Base-by-base conservation (phyloP, 495 filamentous ascomycete genomes). In the Xylaria telfairii region DNA sequence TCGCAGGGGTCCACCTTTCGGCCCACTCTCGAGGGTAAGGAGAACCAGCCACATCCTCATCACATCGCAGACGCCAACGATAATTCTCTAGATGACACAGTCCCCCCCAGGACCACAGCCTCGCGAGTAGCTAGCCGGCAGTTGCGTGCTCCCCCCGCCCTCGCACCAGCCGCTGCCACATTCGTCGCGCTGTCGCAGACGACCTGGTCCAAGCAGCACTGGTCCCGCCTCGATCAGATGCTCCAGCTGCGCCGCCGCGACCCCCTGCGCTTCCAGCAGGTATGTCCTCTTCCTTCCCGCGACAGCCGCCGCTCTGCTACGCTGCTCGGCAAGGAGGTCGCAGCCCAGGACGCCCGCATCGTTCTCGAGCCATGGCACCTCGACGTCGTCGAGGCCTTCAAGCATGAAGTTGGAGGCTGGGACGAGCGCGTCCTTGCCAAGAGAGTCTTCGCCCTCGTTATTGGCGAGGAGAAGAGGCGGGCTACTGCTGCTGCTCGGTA, bases 341-440 rank as follows among this genome's bases (percentile, higher is more conserved):
- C 77, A 8, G 46, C 68, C 21, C 78, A 81, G 60, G 82, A 77
- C 64, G 77, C 81, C 76, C 30, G 53, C 2, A 67, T 87, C 68
- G 60, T 75, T 5, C 71, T 88, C 1, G 80, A 86, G 70, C 75
- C 75, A 63, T 87, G 86, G 86, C 86, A 88, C 69, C 73, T 87
- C 42, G 86, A 87, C 47, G 77, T 84, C 51, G 80, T 87, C 24
- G 82, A 85, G 61, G 84, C 83, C 28, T 86, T 86, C 69, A 66
- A 74, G 21, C 73, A 60, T 15, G 76, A 80, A 61, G 80, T 86
- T 7, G 79, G 78, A 10, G 72, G 72, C 13, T 88, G 86, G 86
- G 79, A 82, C 34, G 85, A 81, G 65, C 72, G 65, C 39, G 76
- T 70, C 24, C 76, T 88, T 15, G 85, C 81, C 1, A 85, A 81